Evolutionary conservation across 805 yeast species (phyloP).

Genomic region (Wickerhamiella allomyrinae): DNA sequence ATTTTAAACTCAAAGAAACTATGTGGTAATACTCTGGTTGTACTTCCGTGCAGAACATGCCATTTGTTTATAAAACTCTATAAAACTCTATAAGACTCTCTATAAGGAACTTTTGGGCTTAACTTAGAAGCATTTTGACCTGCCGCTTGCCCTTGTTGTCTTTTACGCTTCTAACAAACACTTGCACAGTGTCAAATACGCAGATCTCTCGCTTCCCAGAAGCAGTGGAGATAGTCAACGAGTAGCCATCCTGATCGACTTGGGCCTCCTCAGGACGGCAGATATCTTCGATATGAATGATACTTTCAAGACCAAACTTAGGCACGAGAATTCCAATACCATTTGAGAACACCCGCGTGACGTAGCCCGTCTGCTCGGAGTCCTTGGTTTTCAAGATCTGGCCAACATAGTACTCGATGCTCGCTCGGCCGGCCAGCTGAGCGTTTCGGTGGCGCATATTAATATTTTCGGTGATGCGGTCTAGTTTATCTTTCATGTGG

Average conservation of each 20-base stretch:
- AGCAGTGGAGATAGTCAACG: conserved; percentile 41
- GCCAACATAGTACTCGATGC: conserved; percentile 94
- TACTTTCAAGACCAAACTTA: conserved; percentile 87
- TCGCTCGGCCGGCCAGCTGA: conserved; percentile 96
- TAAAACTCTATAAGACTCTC: too few relatives aligned
- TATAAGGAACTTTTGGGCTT: too few relatives aligned
- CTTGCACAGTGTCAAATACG: conserved; percentile 77
- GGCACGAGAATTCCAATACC: conserved; percentile 94
- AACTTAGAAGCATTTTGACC: conserved; percentile 64
- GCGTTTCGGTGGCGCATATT: conserved; percentile 94
- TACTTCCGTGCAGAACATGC: too few relatives aligned
- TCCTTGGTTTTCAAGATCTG: conserved; percentile 87
- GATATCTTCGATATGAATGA: conserved; percentile 67
- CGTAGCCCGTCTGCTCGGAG: conserved; percentile 72
- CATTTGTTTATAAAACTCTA: too few relatives aligned
- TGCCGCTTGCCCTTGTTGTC: conserved; percentile 87
- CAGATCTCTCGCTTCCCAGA: conserved; percentile 34
- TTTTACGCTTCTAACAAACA: conserved; percentile 64
- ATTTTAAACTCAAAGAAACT: too few relatives aligned
- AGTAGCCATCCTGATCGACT: conserved; percentile 67
- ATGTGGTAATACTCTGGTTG: too few relatives aligned
- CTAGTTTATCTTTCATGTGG: conserved; percentile 83
- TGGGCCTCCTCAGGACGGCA: conserved; percentile 39
- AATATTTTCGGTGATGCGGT: conserved; percentile 71
- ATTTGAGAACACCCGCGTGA: conserved; percentile 81